phyloP scores from a whole-genome alignment of 345 rosid genomes.

The Turnera subulata region DNA sequence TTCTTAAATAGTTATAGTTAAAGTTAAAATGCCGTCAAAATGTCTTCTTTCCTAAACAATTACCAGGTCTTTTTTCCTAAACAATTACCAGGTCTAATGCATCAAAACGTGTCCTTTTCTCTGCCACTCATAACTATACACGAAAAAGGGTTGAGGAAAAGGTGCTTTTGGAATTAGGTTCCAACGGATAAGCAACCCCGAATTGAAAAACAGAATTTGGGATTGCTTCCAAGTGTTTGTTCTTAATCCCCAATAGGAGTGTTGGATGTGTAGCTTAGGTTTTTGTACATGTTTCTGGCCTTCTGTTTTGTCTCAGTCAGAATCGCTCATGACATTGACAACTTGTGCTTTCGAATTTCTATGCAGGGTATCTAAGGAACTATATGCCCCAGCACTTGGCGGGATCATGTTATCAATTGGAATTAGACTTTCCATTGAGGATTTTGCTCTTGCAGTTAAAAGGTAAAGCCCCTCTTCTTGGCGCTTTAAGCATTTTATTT shows the following conservation, averaged over 20 bases:
- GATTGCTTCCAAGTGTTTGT: constrained; percentile 13
- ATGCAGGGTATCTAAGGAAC: constrained; percentile 85
- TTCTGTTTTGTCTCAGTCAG: not conserved
- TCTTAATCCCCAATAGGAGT: constrained; percentile 11
- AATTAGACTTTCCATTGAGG: constrained; percentile 72
- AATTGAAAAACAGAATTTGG: not conserved
- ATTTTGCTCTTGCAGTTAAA: constrained; percentile 83
- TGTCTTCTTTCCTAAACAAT: not conserved
- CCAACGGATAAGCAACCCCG: not conserved
- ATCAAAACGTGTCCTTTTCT: too few relatives aligned
- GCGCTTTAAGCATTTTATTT: not conserved
- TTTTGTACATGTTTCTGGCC: not conserved
- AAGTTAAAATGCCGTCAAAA: not conserved
- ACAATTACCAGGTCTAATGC: too few relatives aligned
- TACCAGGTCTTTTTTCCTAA: constrained; percentile 3
- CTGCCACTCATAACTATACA: too few relatives aligned
- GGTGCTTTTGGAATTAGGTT: not conserved
- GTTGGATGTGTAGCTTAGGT: not conserved
- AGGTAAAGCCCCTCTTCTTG: constrained; percentile 37
- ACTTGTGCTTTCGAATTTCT: constrained; percentile 8
- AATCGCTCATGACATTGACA: not conserved
- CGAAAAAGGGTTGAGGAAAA: not conserved
- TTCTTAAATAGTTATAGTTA: not conserved
- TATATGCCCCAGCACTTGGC: constrained; percentile 96
- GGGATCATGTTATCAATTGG: constrained; percentile 96